Conservation (phyloP, 148 eudicot species). For the Spergularia marina region DNA sequence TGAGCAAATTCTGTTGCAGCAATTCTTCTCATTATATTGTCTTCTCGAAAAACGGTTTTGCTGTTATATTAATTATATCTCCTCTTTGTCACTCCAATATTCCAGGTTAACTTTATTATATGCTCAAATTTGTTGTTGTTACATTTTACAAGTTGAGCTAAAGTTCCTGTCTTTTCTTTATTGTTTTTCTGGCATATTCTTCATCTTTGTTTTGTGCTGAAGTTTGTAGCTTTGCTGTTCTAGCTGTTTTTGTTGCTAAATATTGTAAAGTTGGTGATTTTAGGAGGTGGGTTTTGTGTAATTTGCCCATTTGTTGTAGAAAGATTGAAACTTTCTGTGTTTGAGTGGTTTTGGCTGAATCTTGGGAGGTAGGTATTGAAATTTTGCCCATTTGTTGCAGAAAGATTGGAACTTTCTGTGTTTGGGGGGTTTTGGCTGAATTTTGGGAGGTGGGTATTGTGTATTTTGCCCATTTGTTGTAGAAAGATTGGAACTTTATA, state of each 20-base stretch:
- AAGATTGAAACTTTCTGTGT: no score
- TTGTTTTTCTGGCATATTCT: neutral
- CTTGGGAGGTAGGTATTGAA: constrained; percentile 22
- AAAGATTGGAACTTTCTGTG: constrained; percentile 6
- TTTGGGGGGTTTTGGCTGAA: neutral
- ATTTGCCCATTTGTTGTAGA: no score
- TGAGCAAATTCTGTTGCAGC: neutral
- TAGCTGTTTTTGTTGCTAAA: neutral
- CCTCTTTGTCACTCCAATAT: constrained; percentile 10
- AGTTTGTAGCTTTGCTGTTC: constrained; percentile 7
- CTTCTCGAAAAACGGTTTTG: constrained; percentile 10
- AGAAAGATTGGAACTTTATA: constrained; percentile 15
- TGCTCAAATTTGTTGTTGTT: constrained; percentile 5
- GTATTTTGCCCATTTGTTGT: neutral
- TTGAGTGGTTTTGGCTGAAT: neutral
- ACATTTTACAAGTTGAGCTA: constrained; percentile 2
- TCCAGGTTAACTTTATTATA: neutral
- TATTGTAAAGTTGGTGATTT: neutral
- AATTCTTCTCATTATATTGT: constrained; percentile 13
- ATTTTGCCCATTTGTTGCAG: neutral
- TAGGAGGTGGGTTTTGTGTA: constrained; percentile 8
- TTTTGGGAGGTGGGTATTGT: constrained; percentile 24
- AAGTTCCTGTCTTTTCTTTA: constrained; percentile 1
- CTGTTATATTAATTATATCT: neutral
- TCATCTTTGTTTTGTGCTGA: constrained; percentile 2